Evolutionary conservation across 768 basidiomycete species (phyloP).

Genomic region (Tulasnella sp.): DNA sequence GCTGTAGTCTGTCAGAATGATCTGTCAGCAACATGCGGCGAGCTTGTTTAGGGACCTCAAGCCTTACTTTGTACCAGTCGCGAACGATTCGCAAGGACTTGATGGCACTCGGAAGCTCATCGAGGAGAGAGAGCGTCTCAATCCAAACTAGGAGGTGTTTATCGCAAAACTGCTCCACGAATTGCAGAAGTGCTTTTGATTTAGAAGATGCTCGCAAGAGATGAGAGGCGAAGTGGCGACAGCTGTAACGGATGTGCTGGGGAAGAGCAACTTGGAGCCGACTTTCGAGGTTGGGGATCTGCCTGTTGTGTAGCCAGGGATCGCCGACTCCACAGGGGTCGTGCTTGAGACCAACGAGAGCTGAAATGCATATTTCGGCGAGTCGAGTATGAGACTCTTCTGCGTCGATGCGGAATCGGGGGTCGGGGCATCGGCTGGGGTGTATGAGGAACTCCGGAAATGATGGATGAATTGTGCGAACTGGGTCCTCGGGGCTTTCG

Average conservation of each 20-base stretch:
- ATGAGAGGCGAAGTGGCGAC: not conserved
- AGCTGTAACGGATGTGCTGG: not conserved
- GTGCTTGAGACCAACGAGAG: not conserved
- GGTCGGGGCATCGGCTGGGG: not conserved
- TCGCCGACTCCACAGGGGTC: not conserved
- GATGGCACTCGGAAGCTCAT: not conserved
- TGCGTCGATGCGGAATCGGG: not conserved
- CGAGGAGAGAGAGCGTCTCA: not conserved
- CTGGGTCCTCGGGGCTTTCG: not conserved
- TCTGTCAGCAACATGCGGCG: no score
- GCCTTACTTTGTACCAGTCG: not conserved
- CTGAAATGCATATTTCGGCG: not conserved
- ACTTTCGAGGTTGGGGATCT: not conserved
- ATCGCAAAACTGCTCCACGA: not conserved
- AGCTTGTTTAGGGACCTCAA: not conserved
- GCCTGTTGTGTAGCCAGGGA: not conserved
- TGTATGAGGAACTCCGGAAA: conserved; percentile 14
- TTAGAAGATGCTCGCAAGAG: not conserved
- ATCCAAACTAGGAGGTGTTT: not conserved
- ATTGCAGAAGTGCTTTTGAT: not conserved
- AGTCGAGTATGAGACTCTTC: not conserved
- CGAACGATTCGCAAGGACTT: not conserved
- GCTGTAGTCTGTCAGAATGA: no score
- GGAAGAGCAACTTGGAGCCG: not conserved
- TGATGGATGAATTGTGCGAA: conserved; percentile 16